Percentiles rank a stretch among this genome's conserved stretches.
Conservation (phyloP, 176 grass and related monocot genomes). For the Carex pumila region DNA sequence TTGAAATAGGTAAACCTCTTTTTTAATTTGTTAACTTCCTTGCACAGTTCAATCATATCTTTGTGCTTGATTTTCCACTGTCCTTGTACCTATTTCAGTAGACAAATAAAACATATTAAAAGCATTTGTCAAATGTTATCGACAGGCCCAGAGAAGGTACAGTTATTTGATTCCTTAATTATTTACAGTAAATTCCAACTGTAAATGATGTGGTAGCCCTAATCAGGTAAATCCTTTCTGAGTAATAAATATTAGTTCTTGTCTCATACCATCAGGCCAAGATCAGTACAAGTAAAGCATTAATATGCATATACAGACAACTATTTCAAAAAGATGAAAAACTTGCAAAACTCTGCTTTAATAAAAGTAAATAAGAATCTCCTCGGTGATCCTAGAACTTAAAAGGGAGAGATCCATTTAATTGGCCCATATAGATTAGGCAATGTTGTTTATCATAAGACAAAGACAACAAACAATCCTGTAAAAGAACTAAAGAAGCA, state of each 20-base stretch:
- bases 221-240: not conserved
- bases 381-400: not conserved
- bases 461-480: not conserved
- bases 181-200: not conserved
- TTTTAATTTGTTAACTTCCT: not conserved
- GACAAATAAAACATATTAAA: not conserved
- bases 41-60: conserved; percentile 16
- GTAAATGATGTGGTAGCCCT: not conserved
- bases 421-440: not conserved
- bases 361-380: not conserved
- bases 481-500: not conserved
- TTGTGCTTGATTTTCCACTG: conserved; percentile 6
- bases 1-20: conserved; percentile 11
- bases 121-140: not conserved
- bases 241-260: not conserved
- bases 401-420: not conserved
- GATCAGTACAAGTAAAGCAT: not conserved
- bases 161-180: not conserved
- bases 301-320: not conserved
- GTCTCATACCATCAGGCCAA: not conserved
- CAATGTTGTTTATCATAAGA: not conserved
- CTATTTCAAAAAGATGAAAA: not conserved
- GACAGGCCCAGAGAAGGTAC: not conserved
- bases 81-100: conserved; percentile 15
- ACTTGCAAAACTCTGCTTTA: not conserved